A percentile compares a stretch with the other conserved stretches of the same genome.
phyloP scores from a whole-genome alignment of 2,329 filamentous ascomycete genomes.

The Cladophialophora psammophila region DNA sequence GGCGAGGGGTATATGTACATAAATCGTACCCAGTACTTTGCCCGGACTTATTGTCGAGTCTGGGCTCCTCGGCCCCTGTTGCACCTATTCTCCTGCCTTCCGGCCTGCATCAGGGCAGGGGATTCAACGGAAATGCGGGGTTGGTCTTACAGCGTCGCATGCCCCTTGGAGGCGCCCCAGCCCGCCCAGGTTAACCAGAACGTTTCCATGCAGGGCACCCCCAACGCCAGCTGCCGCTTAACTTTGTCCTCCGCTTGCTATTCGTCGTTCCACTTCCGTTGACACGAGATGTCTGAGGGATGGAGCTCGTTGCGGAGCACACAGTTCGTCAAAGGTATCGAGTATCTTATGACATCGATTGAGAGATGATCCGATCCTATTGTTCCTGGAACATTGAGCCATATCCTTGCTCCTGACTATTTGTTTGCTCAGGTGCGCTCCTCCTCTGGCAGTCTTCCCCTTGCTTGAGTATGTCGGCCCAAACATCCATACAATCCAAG shows the following conservation, averaged over 20 bases:
- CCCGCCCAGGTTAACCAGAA: not conserved
- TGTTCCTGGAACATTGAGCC: constrained; percentile 16
- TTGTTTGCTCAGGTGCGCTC: not conserved
- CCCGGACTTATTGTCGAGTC: not conserved
- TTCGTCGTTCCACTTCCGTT: constrained; percentile 15
- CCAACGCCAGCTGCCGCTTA: constrained; percentile 14
- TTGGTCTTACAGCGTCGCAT: constrained; percentile 1
- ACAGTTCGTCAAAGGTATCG: constrained; percentile 8
- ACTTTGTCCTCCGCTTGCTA: constrained; percentile 3
- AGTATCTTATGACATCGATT: constrained; percentile 28
- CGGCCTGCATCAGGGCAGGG: not conserved
- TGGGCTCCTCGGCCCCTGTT: not conserved
- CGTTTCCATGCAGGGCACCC: not conserved
- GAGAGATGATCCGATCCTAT: constrained; percentile 17
- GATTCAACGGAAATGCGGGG: constrained; percentile 13
- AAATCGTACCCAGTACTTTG: no score
- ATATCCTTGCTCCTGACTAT: constrained; percentile 14
- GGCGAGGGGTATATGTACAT: no score
- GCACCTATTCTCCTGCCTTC: not conserved
- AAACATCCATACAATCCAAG: constrained; percentile 36
- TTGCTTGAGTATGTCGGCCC: constrained; percentile 9
- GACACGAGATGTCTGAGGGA: constrained; percentile 18
- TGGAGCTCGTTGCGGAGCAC: constrained; percentile 21
- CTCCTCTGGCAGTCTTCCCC: not conserved
- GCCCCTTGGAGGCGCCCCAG: not conserved